Base-by-base conservation (phyloP, 345 rosid genomes). In the Aegle marmelos region DNA sequence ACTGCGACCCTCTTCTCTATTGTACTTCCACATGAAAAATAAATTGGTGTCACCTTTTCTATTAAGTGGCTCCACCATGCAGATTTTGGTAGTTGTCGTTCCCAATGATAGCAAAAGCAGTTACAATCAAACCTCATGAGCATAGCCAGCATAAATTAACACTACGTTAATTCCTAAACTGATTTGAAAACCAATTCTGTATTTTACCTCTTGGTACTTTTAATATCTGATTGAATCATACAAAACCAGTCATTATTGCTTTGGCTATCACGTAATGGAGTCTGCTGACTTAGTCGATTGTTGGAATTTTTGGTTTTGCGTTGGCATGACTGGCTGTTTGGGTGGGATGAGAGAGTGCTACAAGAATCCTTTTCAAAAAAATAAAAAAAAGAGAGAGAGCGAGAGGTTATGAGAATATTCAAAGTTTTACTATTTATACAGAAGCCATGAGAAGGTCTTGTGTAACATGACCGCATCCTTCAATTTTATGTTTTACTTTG, bases 161-260 rank as follows among this genome's bases (percentile, higher is more conserved):
- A 33, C 36, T 33, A 33, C 60, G 37, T 39, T 16, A 59, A 25
- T 59, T 56, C 62, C 56, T 25, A 59, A 45, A 5, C 45, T 75
- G 78, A 75, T 48, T 62, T 75, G 70, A 30, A 34, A 45, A 70
- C 21, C 75, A 31, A 71, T 27, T 53, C 41, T 54, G 21, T 31
- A 54, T 54, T 71, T 30, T 25, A n/a, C 28, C 48, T 21, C 3
- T 56, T 31, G 2, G 34, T 17, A 53, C 24, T 41, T 74, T 28
- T 75, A 64, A 10, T 53, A 36, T 19, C 6, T 74, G 19, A 48
- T 64, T 28, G n/a, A 65, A 75, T 53, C 22, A 3, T 64, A 9
- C 34, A 4, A 76, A 56, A 34, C 9, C 10, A 34, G 7, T 67
- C 22, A 36, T 76, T 9, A 25, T 56, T 4, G 21, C 22, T 24